phyloP scores from a whole-genome alignment of 345 rosid species.

The Ceriops decandra region DNA sequence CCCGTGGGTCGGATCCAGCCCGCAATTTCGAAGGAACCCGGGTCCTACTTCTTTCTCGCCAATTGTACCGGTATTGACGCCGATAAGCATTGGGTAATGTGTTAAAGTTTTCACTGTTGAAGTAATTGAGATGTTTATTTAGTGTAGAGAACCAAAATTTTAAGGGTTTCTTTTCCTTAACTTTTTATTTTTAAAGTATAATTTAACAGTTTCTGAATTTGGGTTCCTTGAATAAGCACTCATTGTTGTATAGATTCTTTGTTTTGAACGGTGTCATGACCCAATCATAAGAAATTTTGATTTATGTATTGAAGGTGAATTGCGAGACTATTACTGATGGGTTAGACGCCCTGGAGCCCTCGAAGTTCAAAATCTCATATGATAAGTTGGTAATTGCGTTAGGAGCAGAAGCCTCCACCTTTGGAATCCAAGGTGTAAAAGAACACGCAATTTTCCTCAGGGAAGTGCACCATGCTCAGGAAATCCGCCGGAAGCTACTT shows the following conservation, averaged over 20 bases:
- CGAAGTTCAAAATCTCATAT: conserved; percentile 75
- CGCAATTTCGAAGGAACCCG: conserved; percentile 70
- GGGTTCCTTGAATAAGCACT: too few relatives aligned
- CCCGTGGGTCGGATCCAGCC: conserved; percentile 84
- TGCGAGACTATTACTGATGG: conserved; percentile 84
- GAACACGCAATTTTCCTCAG: conserved; percentile 81
- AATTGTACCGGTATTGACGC: conserved; percentile 61
- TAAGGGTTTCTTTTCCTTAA: neutral
- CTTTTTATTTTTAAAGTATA: neutral
- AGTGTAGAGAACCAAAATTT: neutral
- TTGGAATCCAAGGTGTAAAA: conserved; percentile 72
- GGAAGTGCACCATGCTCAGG: conserved; percentile 94
- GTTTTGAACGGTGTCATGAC: neutral
- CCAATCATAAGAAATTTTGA: conserved; percentile 7
- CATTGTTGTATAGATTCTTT: too few relatives aligned
- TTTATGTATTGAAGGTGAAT: conserved; percentile 45
- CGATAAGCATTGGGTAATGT: conserved; percentile 46
- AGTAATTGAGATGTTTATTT: neutral
- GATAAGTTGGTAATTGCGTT: conserved; percentile 82
- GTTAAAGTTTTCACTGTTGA: neutral
- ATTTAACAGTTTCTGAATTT: too few relatives aligned
- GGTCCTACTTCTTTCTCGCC: conserved; percentile 70
- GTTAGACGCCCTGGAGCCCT: conserved; percentile 42
- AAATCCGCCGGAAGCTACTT: conserved; percentile 82
- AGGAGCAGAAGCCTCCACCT: conserved; percentile 84